Evolutionary conservation across 139 green algal genomes (phyloP).

Genomic region (Desmodesmus armatus): DNA sequence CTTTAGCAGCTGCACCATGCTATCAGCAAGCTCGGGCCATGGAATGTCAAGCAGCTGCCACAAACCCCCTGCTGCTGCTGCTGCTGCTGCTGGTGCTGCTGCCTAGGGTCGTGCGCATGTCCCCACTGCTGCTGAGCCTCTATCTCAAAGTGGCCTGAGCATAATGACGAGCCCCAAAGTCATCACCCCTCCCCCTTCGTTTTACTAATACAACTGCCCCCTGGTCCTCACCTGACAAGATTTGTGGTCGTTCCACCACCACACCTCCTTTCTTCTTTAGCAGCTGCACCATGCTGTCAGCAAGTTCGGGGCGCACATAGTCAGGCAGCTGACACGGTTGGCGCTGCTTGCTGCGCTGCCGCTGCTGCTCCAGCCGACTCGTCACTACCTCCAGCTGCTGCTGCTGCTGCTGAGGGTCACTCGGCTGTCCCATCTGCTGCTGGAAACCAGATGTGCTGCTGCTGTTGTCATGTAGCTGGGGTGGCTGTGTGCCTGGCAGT

Average conservation of each 20-base stretch:
- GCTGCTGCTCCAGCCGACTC: not conserved
- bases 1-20: not conserved
- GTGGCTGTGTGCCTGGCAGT: not conserved
- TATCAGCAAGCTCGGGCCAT: not conserved
- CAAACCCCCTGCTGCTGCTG: conserved; percentile 8
- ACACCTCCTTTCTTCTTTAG: not conserved
- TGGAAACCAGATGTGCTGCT: not conserved
- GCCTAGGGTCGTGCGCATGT: not conserved
- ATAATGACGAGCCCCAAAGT: not conserved
- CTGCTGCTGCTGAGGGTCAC: not conserved
- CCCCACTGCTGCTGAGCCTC: conserved; percentile 9
- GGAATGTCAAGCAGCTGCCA: conserved; percentile 12
- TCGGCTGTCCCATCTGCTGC: not conserved
- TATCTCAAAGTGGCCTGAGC: not conserved
- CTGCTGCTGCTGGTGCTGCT: not conserved
- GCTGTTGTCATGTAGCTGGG: too few relatives aligned
- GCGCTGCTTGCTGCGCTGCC: not conserved
- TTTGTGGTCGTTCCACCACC: not conserved
- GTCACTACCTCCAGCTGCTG: not conserved
- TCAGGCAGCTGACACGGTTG: not conserved
- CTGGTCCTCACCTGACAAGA: too few relatives aligned
- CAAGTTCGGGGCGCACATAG: not conserved
- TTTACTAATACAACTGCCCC: too few relatives aligned
- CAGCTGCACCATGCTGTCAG: not conserved
- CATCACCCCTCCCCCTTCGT: too few relatives aligned